Evolutionary conservation across 2,329 filamentous ascomycete genomes (phyloP), one percentile per base, ranked within the genome.

Genomic region (Penicillium sclerotiorum): DNA sequence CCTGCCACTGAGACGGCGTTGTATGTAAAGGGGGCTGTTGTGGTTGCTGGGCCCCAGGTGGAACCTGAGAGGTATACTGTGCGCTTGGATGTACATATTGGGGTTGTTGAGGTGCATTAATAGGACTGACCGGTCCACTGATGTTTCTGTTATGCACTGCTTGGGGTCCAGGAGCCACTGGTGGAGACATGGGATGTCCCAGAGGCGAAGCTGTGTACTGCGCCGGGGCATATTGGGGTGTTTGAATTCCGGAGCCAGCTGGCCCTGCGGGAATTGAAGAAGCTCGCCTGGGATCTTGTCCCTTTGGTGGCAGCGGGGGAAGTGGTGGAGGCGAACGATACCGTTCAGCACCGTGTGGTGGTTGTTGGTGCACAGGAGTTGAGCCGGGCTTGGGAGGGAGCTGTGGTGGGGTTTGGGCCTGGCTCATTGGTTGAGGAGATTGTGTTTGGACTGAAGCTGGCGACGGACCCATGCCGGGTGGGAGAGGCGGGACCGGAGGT

Each of bases 401-500:
- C 18, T 64, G 66, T 11, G 70, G 70, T 12, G 69, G 69, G 33
- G 45, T 49, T 36, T 61, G 69, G 27, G 43, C 47, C 32, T 61
- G 62, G 17, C 25, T 47, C 23, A 53, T 6, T 22, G 55, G 36
- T 15, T 54, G 54, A 13, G 58, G 53, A 18, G 58, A 45, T 18
- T 53, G 42, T 22, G 53, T 36, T 63, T 75, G 46, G n/a, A 42
- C 71, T 22, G 70, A 71, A 17, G 55, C 49, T 15, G 61, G 47
- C 52, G 65, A 49, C 59, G 68, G 68, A 38, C 77, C 73, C 50
- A 87, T 74, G 61, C 87, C 85, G 21, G 84, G 83, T 8, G 88
- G 89, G 15, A 88, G 76, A 46, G 88, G 88, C 51, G 88, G 88
- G n/a, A 88, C 71, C 11, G 86, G 85, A 25, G 88, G 87, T 41